Percentiles rank a stretch among this genome's conserved stretches.
Conservation (phyloP, 768 basidiomycete species). For the Termitomyces sp. region DNA sequence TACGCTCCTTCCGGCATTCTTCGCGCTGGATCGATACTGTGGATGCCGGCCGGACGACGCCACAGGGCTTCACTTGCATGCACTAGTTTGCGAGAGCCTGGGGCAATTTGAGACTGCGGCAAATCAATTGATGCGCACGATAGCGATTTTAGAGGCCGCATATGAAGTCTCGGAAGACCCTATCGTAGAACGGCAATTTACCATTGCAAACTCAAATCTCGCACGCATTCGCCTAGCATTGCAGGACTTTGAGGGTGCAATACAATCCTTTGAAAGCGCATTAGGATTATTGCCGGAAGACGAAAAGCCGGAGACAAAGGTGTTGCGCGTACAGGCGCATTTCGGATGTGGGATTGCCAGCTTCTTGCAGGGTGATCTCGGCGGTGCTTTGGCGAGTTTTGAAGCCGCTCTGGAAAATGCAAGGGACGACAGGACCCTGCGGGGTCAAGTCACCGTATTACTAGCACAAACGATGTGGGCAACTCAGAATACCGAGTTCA, state of each 20-base stretch:
- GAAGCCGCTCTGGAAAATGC: slow-evolving; percentile 60
- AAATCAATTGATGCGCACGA: slow-evolving; percentile 52
- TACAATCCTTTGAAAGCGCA: slow-evolving; percentile 67
- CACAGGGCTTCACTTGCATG: slow-evolving; percentile 75
- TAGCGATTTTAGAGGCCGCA: slow-evolving; percentile 68
- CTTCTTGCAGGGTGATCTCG: slow-evolving; percentile 57
- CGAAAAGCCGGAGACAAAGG: slow-evolving; percentile 23
- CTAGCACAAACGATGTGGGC: slow-evolving; percentile 87
- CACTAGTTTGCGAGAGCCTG: slow-evolving; percentile 79
- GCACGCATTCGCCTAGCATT: slow-evolving; percentile 69
- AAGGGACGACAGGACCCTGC: slow-evolving; percentile 38
- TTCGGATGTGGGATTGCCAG: slow-evolving; percentile 71
- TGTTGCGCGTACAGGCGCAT: slow-evolving; percentile 55
- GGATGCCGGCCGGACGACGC: slow-evolving; percentile 63
- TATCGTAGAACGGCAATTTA: slow-evolving; percentile 70
- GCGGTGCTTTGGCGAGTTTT: slow-evolving; percentile 58
- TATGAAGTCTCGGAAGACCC: slow-evolving; percentile 88
- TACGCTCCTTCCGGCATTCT: slow-evolving; percentile 70
- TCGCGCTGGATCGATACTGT: slow-evolving; percentile 72
- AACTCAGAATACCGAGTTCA: slow-evolving; percentile 66
- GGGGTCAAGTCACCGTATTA: slow-evolving; percentile 69
- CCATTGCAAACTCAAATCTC: slow-evolving; percentile 75
- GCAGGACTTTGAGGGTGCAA: slow-evolving; percentile 50
- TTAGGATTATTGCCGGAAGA: slow-evolving; percentile 62
- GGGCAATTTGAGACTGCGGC: slow-evolving; percentile 61